Percentiles rank a stretch among this genome's conserved stretches.
phyloP scores from a whole-genome alignment of 192 early-diverging fungal genomes.

The Anaeromyces robustus region DNA sequence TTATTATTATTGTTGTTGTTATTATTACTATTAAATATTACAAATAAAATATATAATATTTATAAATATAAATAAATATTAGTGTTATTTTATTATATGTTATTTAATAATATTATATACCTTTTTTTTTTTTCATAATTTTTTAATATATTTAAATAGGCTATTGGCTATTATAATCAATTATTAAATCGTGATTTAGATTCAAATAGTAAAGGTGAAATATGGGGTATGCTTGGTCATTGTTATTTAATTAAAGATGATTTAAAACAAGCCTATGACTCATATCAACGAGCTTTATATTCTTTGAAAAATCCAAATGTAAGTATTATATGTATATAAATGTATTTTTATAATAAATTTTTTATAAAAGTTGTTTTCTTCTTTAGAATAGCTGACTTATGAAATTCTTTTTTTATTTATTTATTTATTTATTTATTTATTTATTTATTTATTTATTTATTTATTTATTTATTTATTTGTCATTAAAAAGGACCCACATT shows the following conservation, averaged over 20 bases:
- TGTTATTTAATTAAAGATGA: conserved; percentile 95
- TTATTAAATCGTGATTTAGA: conserved; percentile 59
- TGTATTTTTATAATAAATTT: not conserved
- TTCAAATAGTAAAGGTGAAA: conserved; percentile 63
- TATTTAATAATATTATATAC: too few relatives aligned
- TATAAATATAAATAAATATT: too few relatives aligned
- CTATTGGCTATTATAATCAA: conserved; percentile 82
- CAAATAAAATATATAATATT: not conserved
- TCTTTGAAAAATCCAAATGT: conserved; percentile 81
- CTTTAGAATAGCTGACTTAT: too few relatives aligned
- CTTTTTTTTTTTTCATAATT: too few relatives aligned
- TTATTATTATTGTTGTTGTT: too few relatives aligned
- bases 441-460: too few relatives aligned
- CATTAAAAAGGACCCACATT: conserved; percentile 65
- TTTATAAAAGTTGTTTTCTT: too few relatives aligned
- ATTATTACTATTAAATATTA: too few relatives aligned
- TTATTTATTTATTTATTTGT: conserved; percentile 1
- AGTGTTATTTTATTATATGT: too few relatives aligned
- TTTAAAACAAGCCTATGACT: conserved; percentile 80
- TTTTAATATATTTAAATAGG: conserved; percentile 18
- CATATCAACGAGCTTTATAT: conserved; percentile 92
- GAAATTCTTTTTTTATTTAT: too few relatives aligned
- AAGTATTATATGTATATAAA: conserved; percentile 2
- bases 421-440: too few relatives aligned
- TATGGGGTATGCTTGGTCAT: conserved; percentile 89